Evolutionary conservation across 495 filamentous ascomycete species (phyloP).

Genomic region (Aspergillus nidulans): DNA sequence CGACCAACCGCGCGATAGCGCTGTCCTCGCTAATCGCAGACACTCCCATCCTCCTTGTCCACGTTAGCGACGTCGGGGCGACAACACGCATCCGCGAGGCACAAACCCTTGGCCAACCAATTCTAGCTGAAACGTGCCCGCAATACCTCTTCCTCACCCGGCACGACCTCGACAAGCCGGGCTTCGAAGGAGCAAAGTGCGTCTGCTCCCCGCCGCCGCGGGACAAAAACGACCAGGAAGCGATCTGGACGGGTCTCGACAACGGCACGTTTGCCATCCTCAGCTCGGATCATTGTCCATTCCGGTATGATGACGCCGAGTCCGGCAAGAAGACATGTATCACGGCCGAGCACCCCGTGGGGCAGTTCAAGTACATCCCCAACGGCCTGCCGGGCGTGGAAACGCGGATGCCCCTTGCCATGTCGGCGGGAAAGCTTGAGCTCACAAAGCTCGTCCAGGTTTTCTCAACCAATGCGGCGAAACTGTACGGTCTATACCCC

Average conservation of each 20-base stretch:
- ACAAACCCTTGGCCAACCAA: conserved; percentile 49
- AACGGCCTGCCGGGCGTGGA: conserved; percentile 59
- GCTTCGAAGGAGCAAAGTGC: conserved; percentile 51
- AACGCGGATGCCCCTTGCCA: conserved; percentile 46
- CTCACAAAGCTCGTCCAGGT: conserved; percentile 56
- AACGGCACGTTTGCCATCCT: conserved; percentile 46
- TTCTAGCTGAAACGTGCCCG: conserved; percentile 62
- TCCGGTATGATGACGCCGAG: conserved; percentile 17
- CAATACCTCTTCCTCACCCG: conserved; percentile 59
- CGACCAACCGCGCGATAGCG: conserved; percentile 54
- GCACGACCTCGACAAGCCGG: conserved; percentile 44
- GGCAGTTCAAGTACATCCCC: conserved; percentile 40
- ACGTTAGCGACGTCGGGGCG: conserved; percentile 50
- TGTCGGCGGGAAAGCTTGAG: conserved; percentile 36
- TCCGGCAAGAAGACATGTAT: conserved; percentile 13
- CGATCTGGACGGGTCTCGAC: conserved; percentile 38
- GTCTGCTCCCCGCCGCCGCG: conserved; percentile 46
- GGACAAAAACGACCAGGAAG: conserved; percentile 31
- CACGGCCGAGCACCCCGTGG: conserved; percentile 14
- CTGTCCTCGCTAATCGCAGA: conserved; percentile 47
- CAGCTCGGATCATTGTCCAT: conserved; percentile 22
- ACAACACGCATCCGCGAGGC: conserved; percentile 50
- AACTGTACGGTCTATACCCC: conserved; percentile 57
- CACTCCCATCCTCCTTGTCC: conserved; percentile 55
- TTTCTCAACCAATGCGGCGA: conserved; percentile 52